A percentile compares a stretch with the other conserved stretches of the same genome.
These are phyloP conservation scores for Plectosphaerella plurivora DNA, from an alignment of 2,329 filamentous ascomycete species.

Conservation along the genomic window DNA sequence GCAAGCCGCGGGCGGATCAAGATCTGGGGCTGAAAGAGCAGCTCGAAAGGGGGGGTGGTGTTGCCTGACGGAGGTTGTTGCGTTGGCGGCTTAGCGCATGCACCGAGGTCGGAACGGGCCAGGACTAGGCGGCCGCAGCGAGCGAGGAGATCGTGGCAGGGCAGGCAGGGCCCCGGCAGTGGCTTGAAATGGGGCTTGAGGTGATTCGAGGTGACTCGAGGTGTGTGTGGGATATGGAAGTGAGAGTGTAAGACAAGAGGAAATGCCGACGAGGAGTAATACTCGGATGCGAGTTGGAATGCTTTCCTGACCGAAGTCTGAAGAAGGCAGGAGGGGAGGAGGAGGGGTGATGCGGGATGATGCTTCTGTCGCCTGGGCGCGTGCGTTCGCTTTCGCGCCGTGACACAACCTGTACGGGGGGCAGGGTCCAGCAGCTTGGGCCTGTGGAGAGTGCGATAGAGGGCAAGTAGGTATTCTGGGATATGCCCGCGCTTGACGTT, in stretches of 20 bases:
- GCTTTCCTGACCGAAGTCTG: conserved; percentile 7
- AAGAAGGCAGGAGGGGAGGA: background rate
- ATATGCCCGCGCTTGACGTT: background rate
- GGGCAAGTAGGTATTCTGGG: background rate
- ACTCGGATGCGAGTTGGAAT: conserved; percentile 11
- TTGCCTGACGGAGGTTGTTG: background rate
- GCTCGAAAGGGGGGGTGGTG: background rate
- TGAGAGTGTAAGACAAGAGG: background rate
- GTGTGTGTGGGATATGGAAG: background rate
- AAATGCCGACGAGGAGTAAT: conserved; percentile 11
- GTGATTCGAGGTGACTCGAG: background rate
- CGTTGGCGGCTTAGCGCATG: background rate
- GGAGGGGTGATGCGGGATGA: background rate
- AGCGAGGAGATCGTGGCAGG: background rate
- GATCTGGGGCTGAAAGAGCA: background rate
- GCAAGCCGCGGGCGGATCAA: background rate
- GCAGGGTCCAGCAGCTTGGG: background rate
- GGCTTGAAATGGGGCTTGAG: too few species aligned
- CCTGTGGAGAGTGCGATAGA: background rate
- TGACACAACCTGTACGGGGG: background rate
- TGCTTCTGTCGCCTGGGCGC: conserved; percentile 3
- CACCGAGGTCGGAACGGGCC: background rate
- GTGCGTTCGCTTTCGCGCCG: background rate
- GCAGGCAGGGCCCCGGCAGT: background rate
- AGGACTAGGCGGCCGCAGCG: background rate